phyloP scores from a whole-genome alignment of 176 grass and related monocot genomes.

The Eleusine coracana region DNA sequence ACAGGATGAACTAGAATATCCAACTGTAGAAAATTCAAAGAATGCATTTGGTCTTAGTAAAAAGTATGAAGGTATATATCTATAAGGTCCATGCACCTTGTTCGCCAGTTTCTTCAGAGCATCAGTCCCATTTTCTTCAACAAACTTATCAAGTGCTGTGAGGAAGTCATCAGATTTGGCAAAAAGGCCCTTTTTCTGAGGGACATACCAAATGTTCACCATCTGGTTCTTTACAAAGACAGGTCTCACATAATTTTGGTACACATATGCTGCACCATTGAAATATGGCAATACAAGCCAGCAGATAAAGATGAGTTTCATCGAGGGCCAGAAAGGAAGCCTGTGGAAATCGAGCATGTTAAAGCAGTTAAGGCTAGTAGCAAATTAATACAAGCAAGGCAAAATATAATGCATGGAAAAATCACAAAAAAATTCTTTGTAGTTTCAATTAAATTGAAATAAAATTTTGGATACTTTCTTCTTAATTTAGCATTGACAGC shows the following conservation, averaged over 20 bases:
- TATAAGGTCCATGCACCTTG: conserved; percentile 47
- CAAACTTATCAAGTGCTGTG: conserved; percentile 58
- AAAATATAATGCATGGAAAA: neutral
- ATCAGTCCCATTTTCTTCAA: conserved; percentile 69
- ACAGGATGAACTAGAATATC: neutral
- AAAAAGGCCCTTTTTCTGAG: conserved; percentile 48
- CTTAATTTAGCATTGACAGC: neutral
- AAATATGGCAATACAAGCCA: conserved; percentile 87
- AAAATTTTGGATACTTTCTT: neutral
- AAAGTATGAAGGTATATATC: neutral
- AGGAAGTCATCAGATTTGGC: conserved; percentile 67
- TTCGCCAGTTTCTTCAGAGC: conserved; percentile 64
- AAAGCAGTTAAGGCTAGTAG: conserved; percentile 12
- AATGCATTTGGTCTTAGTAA: neutral
- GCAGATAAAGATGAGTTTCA: conserved; percentile 69
- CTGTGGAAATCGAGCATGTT: conserved; percentile 39
- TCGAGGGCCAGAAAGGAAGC: conserved; percentile 72
- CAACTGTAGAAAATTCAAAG: neutral
- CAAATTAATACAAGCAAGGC: conserved; percentile 19
- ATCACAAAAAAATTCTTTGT: neutral
- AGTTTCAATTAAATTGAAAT: neutral
- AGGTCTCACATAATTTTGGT: conserved; percentile 70
- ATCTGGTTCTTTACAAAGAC: conserved; percentile 54
- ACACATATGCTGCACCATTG: conserved; percentile 74
- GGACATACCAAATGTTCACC: conserved; percentile 69